These are phyloP conservation scores for Polygonum maritimum DNA, from an alignment of 148 eudicot genomes.

Conservation along the genomic window DNA sequence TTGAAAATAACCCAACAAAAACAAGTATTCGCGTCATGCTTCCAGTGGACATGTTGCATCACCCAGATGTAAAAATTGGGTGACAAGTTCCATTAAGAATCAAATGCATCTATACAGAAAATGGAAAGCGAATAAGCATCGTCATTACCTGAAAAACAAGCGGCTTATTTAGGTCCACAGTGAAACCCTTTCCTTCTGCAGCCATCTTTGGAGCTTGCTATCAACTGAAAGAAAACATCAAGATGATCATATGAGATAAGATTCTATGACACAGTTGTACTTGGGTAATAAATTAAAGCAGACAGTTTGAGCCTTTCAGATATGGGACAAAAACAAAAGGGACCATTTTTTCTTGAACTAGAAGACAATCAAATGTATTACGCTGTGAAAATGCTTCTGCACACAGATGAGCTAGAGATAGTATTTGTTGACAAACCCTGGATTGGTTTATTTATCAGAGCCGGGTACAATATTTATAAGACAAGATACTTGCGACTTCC, in stretches of 20 bases:
- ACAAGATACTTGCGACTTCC: no score
- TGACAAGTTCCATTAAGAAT: not conserved
- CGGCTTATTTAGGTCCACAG: constrained; percentile 73
- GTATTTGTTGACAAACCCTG: not conserved
- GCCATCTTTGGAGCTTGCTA: constrained; percentile 6
- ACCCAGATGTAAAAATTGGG: not conserved
- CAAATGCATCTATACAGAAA: not conserved
- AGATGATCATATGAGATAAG: not conserved
- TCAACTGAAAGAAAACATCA: not conserved
- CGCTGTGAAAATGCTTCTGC: not conserved
- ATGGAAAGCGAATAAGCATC: not conserved
- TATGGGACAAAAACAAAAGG: not conserved
- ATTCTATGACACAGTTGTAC: not conserved
- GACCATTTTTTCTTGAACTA: not conserved
- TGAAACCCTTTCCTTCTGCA: constrained; percentile 21
- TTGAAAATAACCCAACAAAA: not conserved
- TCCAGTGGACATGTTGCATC: not conserved
- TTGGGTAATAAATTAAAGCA: not conserved
- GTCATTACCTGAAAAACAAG: constrained; percentile 78
- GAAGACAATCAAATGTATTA: not conserved
- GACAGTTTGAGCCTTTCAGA: not conserved
- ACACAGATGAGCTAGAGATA: not conserved
- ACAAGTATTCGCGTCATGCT: not conserved
- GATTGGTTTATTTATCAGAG: no score
- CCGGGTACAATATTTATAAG: no score